Conservation (phyloP, 345 rosid species). For the Reutealis trisperma region DNA sequence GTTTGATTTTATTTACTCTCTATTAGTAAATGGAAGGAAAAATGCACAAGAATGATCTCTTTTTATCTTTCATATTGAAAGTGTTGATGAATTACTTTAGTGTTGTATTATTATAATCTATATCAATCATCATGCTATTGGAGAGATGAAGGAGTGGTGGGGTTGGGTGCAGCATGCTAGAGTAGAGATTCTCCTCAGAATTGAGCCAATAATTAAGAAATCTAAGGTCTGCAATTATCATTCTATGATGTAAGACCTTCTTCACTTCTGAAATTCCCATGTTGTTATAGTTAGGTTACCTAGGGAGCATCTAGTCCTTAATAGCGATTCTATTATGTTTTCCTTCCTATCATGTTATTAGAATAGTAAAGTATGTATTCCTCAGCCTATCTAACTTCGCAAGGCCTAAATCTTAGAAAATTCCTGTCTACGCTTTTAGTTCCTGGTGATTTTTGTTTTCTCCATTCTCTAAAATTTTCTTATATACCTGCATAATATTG, state of each 20-base stretch:
- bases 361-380: neutral
- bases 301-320: neutral
- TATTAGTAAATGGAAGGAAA: conserved; percentile 78
- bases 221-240: too few relatives aligned
- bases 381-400: neutral
- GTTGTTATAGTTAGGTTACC: neutral
- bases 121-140: neutral
- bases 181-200: neutral
- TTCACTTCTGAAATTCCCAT: neutral
- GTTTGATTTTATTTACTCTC: conserved; percentile 68
- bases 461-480: neutral
- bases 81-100: neutral
- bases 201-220: neutral
- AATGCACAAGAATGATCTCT: conserved; percentile 56
- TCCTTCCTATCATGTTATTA: neutral
- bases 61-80: conserved; percentile 3
- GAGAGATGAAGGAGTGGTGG: neutral
- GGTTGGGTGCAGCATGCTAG: too few relatives aligned
- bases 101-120: neutral
- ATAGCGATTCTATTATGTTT: neutral
- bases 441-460: neutral
- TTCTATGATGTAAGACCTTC: too few relatives aligned
- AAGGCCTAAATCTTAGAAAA: neutral
- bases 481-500: neutral
- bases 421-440: neutral